Evolutionary conservation across 345 rosid species (phyloP).

Genomic region (Eucalyptus victrix): DNA sequence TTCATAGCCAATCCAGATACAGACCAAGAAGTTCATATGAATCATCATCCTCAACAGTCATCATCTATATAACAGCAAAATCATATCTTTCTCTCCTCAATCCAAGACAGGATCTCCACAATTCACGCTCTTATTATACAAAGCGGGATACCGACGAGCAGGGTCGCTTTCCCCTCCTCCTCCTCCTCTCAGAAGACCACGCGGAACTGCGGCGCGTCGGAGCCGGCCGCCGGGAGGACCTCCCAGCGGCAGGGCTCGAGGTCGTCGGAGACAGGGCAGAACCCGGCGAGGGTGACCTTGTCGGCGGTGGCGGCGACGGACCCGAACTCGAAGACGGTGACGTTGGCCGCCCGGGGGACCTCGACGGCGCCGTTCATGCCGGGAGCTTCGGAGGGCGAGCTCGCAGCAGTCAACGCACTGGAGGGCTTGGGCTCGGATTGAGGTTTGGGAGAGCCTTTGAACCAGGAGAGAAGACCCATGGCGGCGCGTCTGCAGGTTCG

Average conservation of each 20-base stretch:
- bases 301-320: slow-evolving; percentile 59
- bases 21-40: background rate
- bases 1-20: background rate
- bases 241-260: slow-evolving; percentile 97
- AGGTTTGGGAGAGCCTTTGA: slow-evolving; percentile 40
- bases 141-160: background rate
- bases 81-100: background rate
- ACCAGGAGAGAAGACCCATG: slow-evolving; percentile 92
- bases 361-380: slow-evolving; percentile 89
- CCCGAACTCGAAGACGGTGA: slow-evolving; percentile 90
- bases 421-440: slow-evolving; percentile 6
- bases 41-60: background rate
- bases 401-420: background rate
- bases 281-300: slow-evolving; percentile 85
- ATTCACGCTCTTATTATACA: background rate
- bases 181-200: slow-evolving; percentile 59
- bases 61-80: background rate
- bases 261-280: slow-evolving; percentile 86
- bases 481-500: background rate
- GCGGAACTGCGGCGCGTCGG: slow-evolving; percentile 88
- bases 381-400: slow-evolving; percentile 5
- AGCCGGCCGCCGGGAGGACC: slow-evolving; percentile 52
- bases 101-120: background rate
- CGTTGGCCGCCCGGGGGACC: slow-evolving; percentile 58
- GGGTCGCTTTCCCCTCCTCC: background rate